Base-by-base conservation (phyloP, 306 rosid genomes). In the Castanea crenata region DNA sequence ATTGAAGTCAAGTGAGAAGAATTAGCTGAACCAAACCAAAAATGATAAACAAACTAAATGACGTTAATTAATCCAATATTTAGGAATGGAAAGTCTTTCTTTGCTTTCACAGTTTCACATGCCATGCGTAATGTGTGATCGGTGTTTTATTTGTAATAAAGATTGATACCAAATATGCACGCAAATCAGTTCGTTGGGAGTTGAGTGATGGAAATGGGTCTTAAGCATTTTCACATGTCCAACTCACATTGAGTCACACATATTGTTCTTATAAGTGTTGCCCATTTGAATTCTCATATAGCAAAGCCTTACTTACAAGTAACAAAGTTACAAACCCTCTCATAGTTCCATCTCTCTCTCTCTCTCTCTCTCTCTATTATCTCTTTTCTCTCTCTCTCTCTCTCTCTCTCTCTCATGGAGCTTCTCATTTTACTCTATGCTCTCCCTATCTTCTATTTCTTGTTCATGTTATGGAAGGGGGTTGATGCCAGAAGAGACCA, bases 141-240 rank as follows among this genome's bases (percentile, higher is more conserved):
- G 41, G 27, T 75, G 10, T 79, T 73, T 78, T 67, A 19, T 80
- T 1, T 31, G 84, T n/a, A 75, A 82, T 84, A 79, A 88, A 85
- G 84, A 73, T 77, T 71, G 76, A 79, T 80, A 83, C 81, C 57
- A 77, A 71, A 86, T 23, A 8, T 41, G 29, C 75, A 19, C 44
- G 70, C 74, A 74, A 59, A 77, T 61, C 29, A 77, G 90, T 86
- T 88, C 87, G 94, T 85, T 92, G 92, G 97, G 90, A 75, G 97
- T 92, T 92, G 97, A 75, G 85, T 67, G 55, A 44, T 25, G 19
- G 5, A 44, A 41, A 29, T 59, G 10, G 20, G 52, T 32, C 72
- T 44, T 74, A 71, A 65, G 79, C 69, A 78, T 23, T 23, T 62
- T 80, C 90, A 87, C 89, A 80, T 84, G 87, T 70, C 71, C 27